These are phyloP conservation scores for Solanum hybrid DNA, from an alignment of 305 asterid genomes.

Conservation along the genomic window DNA sequence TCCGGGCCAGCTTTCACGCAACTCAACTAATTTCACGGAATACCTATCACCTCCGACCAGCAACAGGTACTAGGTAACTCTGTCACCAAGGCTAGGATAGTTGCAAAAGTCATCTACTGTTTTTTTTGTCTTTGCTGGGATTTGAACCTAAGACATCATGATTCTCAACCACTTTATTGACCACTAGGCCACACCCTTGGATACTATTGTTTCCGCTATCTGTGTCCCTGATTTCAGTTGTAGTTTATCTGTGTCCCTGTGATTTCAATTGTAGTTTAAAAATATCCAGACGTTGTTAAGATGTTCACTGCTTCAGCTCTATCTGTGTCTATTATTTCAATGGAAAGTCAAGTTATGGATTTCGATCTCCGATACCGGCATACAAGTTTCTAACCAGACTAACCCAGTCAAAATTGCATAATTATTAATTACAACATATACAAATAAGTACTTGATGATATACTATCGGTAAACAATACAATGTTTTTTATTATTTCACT, in stretches of 20 bases:
- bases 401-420: background rate
- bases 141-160: too few relatives aligned
- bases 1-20: rapidly evolving
- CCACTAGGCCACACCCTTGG: too few relatives aligned
- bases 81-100: too few relatives aligned
- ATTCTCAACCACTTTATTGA: too few relatives aligned
- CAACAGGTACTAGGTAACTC: too few relatives aligned
- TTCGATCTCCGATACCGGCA: background rate
- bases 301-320: background rate
- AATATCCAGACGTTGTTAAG: background rate
- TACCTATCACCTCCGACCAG: too few relatives aligned
- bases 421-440: background rate
- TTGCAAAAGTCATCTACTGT: too few relatives aligned
- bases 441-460: background rate
- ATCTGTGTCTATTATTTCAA: background rate
- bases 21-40: too few relatives aligned
- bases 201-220: background rate
- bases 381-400: background rate
- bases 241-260: background rate
- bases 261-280: background rate
- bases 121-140: too few relatives aligned
- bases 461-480: background rate
- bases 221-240: background rate
- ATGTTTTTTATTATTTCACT: background rate
- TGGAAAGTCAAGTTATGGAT: background rate